Evolutionary conservation across 2,329 filamentous ascomycete genomes (phyloP).

Genomic region (Neofusicoccum kwambonambiense): DNA sequence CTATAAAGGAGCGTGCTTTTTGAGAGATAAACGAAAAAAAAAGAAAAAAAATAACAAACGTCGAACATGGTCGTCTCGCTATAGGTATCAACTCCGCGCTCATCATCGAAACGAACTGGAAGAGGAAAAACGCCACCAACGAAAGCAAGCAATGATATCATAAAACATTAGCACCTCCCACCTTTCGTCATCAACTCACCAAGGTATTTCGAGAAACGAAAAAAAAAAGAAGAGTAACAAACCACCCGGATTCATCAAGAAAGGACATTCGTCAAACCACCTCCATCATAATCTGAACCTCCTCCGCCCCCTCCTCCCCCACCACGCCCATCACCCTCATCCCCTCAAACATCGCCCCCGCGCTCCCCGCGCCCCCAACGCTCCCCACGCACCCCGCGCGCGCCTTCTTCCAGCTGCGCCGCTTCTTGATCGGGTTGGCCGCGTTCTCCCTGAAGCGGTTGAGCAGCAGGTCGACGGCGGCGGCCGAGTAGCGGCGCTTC

Average conservation of each 20-base stretch:
- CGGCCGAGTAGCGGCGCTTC: constrained; percentile 6
- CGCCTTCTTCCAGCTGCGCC: not conserved
- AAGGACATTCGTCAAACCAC: not conserved
- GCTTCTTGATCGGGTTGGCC: constrained; percentile 11
- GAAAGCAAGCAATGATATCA: too few relatives aligned
- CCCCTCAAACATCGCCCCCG: not conserved
- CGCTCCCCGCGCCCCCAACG: not conserved
- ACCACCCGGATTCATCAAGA: too few relatives aligned
- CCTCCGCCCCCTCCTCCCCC: not conserved
- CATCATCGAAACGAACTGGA: too few relatives aligned
- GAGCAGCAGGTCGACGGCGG: constrained; percentile 5
- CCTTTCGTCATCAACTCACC: not conserved
- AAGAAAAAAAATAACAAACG: too few relatives aligned
- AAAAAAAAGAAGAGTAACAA: too few relatives aligned
- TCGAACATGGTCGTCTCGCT: too few relatives aligned
- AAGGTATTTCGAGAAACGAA: too few relatives aligned
- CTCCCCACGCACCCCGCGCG: not conserved
- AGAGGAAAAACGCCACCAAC: too few relatives aligned
- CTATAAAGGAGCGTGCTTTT: too few relatives aligned
- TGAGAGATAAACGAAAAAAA: too few relatives aligned
- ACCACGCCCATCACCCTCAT: not conserved
- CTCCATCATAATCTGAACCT: not conserved
- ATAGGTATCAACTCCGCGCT: too few relatives aligned
- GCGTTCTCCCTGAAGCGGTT: constrained; percentile 13
- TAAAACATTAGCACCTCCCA: not conserved